Evolutionary conservation across 768 basidiomycete species (phyloP).

Genomic region (Xerocomellus chrysenteron): DNA sequence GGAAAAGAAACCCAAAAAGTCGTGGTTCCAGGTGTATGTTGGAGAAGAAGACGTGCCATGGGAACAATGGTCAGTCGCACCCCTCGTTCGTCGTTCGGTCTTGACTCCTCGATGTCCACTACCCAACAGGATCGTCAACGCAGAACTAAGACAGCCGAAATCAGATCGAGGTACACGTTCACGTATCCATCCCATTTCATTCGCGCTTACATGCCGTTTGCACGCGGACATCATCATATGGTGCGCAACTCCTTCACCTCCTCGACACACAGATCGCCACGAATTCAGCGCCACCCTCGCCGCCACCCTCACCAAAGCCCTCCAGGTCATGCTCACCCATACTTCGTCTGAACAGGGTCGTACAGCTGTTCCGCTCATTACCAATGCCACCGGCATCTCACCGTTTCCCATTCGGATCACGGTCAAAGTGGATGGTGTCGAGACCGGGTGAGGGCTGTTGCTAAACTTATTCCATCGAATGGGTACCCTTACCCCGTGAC

Average conservation of each 20-base stretch:
- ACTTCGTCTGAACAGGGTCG: slow-evolving; percentile 79
- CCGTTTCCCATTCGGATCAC: slow-evolving; percentile 75
- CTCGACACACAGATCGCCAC: slow-evolving; percentile 39
- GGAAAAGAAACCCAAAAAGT: slow-evolving; percentile 73
- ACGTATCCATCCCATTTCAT: not conserved
- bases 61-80: slow-evolving; percentile 70
- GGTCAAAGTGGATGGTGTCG: slow-evolving; percentile 66
- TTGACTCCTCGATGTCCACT: not conserved
- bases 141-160: slow-evolving; percentile 72
- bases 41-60: slow-evolving; percentile 83
- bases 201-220: not conserved
- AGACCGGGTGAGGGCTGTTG: slow-evolving; percentile 42
- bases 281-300: slow-evolving; percentile 60
- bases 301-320: slow-evolving; percentile 59
- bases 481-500: not conserved
- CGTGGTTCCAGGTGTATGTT: slow-evolving; percentile 70
- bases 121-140: slow-evolving; percentile 67
- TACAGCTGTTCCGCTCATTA: slow-evolving; percentile 73
- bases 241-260: not conserved
- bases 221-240: not conserved
- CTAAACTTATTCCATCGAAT: not conserved
- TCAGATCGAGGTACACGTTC: slow-evolving; percentile 52
- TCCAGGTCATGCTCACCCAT: slow-evolving; percentile 70
- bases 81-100: not conserved
- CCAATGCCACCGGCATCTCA: slow-evolving; percentile 71